Evolutionary conservation across 805 yeast genomes (phyloP), one percentile per base, ranked within the genome.

Genomic region (Maudiozyma serrabonitensis): DNA sequence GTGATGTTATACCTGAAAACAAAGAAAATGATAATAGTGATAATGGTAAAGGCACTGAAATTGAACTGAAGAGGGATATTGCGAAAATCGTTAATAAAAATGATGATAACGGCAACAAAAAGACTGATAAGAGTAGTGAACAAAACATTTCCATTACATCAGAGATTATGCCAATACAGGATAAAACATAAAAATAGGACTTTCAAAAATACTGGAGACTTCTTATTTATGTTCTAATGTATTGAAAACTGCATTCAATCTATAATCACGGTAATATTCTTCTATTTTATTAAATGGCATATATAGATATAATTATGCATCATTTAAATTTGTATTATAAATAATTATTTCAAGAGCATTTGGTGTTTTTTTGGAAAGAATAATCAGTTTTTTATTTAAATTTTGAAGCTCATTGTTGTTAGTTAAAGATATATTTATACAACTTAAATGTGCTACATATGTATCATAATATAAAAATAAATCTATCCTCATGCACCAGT

Each of bases 401-500:
- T 6, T 11, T 35, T 35, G 5, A n/a, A 2, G 13, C 8, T 2
- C 13, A 35, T 35, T 35, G 7, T 35, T 16, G 13, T 35, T n/a
- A 7, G 18, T 28, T 28, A 28, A 28, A 9, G 32, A 11, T 28
- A n/a, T n/a, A 15, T n/a, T 15, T 13, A 15, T 15, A 35, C 15
- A 23, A 44, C 37, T 44, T 44, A 26, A 26, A 26, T 26, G 19
- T n/a, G 11, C 8, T 35, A n/a, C n/a, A 35, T 40, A 37, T 32
- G 25, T 37, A 37, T 37, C 23, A 26, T 26, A 19, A 38, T 15
- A 18, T 43, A 16, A 19, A 43, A 16, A 38, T 41, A 23, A 32
- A 25, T 42, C n/a, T 39, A 9, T 38, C 21, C 19, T 43, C 23
- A 43, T 18, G 43, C 42, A 46, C 18, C 41, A 25, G 34, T 50